Evolutionary conservation across 2,329 filamentous ascomycete genomes (phyloP), one percentile per base, ranked within the genome.

Genomic region (Apiospora pterosperma): DNA sequence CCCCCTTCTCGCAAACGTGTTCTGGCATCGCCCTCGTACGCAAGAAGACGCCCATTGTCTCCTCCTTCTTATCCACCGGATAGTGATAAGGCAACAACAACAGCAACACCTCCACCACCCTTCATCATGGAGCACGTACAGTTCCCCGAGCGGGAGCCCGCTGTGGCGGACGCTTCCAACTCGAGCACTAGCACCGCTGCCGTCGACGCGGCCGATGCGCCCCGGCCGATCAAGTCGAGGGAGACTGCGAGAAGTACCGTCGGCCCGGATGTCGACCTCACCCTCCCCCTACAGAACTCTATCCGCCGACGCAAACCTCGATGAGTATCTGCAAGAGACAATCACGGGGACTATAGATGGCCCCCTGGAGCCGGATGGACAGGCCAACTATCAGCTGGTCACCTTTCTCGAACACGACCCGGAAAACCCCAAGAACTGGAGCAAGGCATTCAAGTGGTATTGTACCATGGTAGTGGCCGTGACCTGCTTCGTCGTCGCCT

Each of bases 391-490:
- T 72, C 79, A 78, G 69, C 87, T 91, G 4, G 85, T 89, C 59
- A 81, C 80, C 0, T 97, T 96, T 73, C 85, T 82, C 4, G 83
- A 89, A 3, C 80, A 88, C 65, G 92, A 96, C 74, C 85, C 87
- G 0, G 90, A 89, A 68, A 95, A 95, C 72, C 92, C 92, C 0
- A 95, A 95, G 82, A 96, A 95, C 76, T 96, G 91, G 91, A 87
- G 85, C 64, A 93, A 92, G 76, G 80, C 78, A 1, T 62, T 16
- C 76, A 96, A 94, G 78, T 95, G 92, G 92, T 92, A 90, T 72
- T 90, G 87, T 73, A 97, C 93, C 28, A 93, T 96, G 90, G 88
- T 92, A 19, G 92, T 97, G 0, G 91, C 93, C 1, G 67, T 86
- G 25, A 92, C 90, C 1, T 92, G 90, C 72, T 92, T 93, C 73